phyloP scores from a whole-genome alignment of 495 filamentous ascomycete species.

The Trichodelitschia bisporula region DNA sequence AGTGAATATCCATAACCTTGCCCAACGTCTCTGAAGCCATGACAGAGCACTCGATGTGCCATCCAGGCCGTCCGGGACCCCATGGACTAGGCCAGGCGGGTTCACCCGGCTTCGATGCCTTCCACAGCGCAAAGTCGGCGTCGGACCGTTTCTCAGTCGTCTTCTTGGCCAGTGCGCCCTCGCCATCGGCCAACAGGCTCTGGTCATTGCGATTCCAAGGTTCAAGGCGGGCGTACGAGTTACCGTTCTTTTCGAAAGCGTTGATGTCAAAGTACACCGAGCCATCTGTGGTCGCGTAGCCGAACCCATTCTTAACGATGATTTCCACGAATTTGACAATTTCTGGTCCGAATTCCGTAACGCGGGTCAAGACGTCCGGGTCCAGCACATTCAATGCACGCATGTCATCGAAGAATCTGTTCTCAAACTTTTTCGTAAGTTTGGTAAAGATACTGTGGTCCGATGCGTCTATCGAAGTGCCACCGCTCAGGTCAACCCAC shows the following conservation, averaged over 20 bases:
- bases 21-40: conserved; percentile 83
- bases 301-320: conserved; percentile 67
- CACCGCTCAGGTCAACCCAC: conserved; percentile 60
- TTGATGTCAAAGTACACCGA: conserved; percentile 89
- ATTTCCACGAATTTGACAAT: conserved; percentile 56
- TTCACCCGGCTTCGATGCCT: conserved; percentile 76
- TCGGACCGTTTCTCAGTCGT: conserved; percentile 40
- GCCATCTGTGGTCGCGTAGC: conserved; percentile 54
- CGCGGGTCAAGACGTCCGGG: conserved; percentile 61
- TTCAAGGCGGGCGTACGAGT: conserved; percentile 63
- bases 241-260: conserved; percentile 62
- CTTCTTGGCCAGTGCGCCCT: conserved; percentile 48
- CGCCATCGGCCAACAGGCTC: conserved; percentile 65
- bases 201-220: conserved; percentile 73
- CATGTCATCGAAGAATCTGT: conserved; percentile 68
- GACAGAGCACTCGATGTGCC: conserved; percentile 96
- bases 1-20: conserved; percentile 70
- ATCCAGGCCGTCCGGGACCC: conserved; percentile 74
- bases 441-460: conserved; percentile 59
- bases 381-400: conserved; percentile 58
- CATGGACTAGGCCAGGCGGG: conserved; percentile 72
- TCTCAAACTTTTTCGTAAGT: conserved; percentile 61
- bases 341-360: conserved; percentile 70
- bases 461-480: conserved; percentile 38
- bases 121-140: conserved; percentile 88